Base-by-base conservation (phyloP, 352 stramenopile species). In the Plasmopara halstedii region DNA sequence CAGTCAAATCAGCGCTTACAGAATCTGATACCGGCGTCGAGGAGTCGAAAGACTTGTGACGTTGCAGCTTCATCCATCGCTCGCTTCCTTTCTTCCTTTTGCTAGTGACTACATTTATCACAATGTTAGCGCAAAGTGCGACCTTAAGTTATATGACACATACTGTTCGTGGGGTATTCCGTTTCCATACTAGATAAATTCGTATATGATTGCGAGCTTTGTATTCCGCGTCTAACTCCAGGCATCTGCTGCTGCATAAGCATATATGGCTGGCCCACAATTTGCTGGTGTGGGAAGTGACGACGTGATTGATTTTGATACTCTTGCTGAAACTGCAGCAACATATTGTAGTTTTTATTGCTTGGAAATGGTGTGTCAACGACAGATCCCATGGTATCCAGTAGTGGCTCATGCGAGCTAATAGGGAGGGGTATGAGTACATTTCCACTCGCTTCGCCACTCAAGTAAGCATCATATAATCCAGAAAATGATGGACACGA, bases 401-500 rank as follows among this genome's bases (percentile, higher is more conserved):
- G 29, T 8, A 70, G 47, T 19, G 57, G 56, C 25, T 73, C 64
- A 32, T 70, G 56, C 10, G 44, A n/a, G 1, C 32, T 48, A 32
- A 51, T 56, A 1, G 42, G 27, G 23, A 56, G 56, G 18, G 54
- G 20, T 51, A 68, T 31, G 9, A 64, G 45, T n/a, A 43, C 45
- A 26, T 66, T 60, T 18, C 44, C 56, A 19, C 50, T 56, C 1
- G 41, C 45, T 37, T 74, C 58, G 17, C 67, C 57, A 25, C 59
- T 50, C 45, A 85, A 62, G 33, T 83, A 53, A 11, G 81, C 66
- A 46, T 81, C 61, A 40, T 88, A 82, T 23, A 85, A 34, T 14
- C 64, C 73, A 26, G 77, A 83, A 57, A 88, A 81, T 20, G 73
- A 85, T 46, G 77, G 77, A 43, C 73, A 88, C 21, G 77, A 88